Base-by-base conservation (phyloP, 179 eudicot species). In the Actinidia arguta region DNA sequence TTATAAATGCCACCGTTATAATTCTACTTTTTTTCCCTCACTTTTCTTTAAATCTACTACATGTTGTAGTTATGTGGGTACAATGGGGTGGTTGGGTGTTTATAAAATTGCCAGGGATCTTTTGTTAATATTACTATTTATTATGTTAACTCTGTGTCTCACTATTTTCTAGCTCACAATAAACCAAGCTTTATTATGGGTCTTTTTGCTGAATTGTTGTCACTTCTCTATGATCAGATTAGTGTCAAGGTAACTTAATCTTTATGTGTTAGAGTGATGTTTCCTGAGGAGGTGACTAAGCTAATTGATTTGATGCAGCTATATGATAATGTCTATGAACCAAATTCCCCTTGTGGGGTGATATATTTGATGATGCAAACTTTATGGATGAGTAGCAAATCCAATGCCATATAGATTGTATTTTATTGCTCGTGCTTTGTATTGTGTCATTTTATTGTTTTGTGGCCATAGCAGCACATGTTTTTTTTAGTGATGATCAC, bases 161-260 rank as follows among this genome's bases (percentile, higher is more conserved):
- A 44, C 69, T 17, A 0, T 39, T 39, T 42, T 39, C n/a, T 58
- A 31, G 36, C 36, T 31, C 36, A 31, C 86, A 95, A 96, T 85
- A 96, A 96, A 86, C 99, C 99, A 78, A 95, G 88, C 85, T 95
- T 96, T 80, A 89, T 96, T 82, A 96, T 93, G 92, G 94, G 93
- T 78, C 92, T 96, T 85, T 95, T 96, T 86, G 92, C 99, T n/a
- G 97, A 95, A 81, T 64, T 96, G 69, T 85, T 96, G 86, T 98
- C 99, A 77, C 99, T 95, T 75, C 90, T 95, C 64, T 96, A 96
- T 88, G 99, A 96, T 89, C 98, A 95, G 86, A 95, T 98, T 25
- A 85, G 92, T 80, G 90, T 96, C 70, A 96, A 96, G 98, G 99
- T 95, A 89, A 80, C 18, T 77, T 54, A 24, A 36, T 22, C 67